Percentiles rank a stretch among this genome's conserved stretches.
phyloP scores from a whole-genome alignment of 2,329 filamentous ascomycete genomes.

The Aspergillus sp. region DNA sequence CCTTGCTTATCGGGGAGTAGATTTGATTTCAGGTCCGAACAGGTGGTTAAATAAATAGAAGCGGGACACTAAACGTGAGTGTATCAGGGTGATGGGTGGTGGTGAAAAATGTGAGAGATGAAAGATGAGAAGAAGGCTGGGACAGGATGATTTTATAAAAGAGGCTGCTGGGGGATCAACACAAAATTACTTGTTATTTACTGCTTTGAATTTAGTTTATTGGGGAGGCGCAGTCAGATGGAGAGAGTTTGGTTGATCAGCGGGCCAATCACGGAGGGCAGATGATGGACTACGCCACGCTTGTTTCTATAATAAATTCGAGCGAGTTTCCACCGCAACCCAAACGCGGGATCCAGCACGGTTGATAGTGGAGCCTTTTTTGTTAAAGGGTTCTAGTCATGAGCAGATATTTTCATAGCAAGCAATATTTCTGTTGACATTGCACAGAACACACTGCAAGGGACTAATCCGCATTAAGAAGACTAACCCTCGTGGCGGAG shows the following conservation, averaged over 20 bases:
- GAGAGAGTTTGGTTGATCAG: not conserved
- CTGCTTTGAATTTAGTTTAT: not conserved
- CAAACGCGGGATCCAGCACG: not conserved
- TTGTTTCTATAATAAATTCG: slow-evolving; percentile 26
- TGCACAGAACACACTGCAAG: not conserved
- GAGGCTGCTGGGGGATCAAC: slow-evolving; percentile 14
- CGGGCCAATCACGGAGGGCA: slow-evolving; percentile 19
- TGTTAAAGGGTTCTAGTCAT: too few relatives aligned
- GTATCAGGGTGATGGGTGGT: not conserved
- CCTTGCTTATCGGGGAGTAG: not conserved
- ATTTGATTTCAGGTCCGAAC: not conserved
- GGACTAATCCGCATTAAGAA: not conserved
- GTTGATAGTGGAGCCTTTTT: not conserved
- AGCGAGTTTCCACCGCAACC: slow-evolving; percentile 18
- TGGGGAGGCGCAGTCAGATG: slow-evolving; percentile 13
- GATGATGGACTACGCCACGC: slow-evolving; percentile 25
- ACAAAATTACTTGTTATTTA: not conserved
- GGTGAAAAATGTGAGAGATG: slow-evolving; percentile 5
- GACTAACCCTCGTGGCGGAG: slow-evolving; percentile 15
- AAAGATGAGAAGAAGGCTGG: slow-evolving; percentile 1
- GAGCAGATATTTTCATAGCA: too few relatives aligned
- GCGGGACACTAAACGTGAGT: too few relatives aligned
- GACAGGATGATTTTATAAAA: slow-evolving; percentile 13
- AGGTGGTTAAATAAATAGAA: not conserved
- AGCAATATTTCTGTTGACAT: not conserved